phyloP scores from a whole-genome alignment of 179 eudicot species.

The Nepenthes alata region DNA sequence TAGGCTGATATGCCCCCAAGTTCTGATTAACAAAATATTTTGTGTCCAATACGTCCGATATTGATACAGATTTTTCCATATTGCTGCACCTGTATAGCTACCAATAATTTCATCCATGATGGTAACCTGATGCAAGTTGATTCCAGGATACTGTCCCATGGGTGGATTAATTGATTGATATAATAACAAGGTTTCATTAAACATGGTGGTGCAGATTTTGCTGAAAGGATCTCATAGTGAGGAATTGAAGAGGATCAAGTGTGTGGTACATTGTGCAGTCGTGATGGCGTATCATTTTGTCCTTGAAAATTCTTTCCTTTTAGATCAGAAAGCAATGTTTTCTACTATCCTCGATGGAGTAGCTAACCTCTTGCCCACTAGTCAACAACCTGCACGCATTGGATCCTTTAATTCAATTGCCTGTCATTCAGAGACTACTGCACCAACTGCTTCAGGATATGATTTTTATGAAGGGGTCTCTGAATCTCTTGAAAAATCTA shows the following conservation, averaged over 20 bases:
- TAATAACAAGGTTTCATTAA: background rate
- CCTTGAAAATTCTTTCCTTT: slow-evolving; percentile 78
- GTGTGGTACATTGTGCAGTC: slow-evolving; percentile 78
- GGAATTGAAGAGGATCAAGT: slow-evolving; percentile 78
- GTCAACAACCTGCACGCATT: slow-evolving; percentile 11
- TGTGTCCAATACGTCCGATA: too few relatives aligned
- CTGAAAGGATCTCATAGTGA: slow-evolving; percentile 73
- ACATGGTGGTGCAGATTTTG: slow-evolving; percentile 48
- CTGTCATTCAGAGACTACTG: slow-evolving; percentile 13
- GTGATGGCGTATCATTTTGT: slow-evolving; percentile 93
- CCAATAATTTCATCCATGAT: background rate
- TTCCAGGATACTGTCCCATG: too few relatives aligned
- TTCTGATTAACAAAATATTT: background rate
- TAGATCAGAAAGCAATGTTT: slow-evolving; percentile 80
- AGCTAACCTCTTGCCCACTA: slow-evolving; percentile 7
- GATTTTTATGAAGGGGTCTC: slow-evolving; percentile 23
- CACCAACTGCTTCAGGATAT: slow-evolving; percentile 15
- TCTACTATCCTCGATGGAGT: slow-evolving; percentile 43
- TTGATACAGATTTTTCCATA: too few relatives aligned
- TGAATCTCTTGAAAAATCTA: slow-evolving; percentile 5
- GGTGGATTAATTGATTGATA: background rate
- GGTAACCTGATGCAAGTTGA: too few relatives aligned
- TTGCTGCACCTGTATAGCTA: background rate
- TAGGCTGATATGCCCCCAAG: background rate
- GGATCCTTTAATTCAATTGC: slow-evolving; percentile 11